Base-by-base conservation (phyloP, 164 flowering plant genomes). In the Brasenia schreberi region DNA sequence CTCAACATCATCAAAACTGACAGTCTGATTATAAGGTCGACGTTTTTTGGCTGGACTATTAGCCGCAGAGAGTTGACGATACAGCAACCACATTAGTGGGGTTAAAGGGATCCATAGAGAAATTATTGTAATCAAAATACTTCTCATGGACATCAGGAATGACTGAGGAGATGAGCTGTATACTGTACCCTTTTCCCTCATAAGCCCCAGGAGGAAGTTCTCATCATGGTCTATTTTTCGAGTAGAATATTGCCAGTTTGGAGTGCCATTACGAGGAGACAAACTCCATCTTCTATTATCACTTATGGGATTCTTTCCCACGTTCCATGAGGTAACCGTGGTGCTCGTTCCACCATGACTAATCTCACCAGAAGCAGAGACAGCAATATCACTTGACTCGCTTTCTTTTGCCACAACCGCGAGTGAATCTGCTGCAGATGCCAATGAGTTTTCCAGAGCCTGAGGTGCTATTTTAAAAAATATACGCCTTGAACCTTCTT, bases 61-160 rank as follows among this genome's bases (percentile, higher is more conserved):
- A 59, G 85, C 80, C 70, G 86, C 82, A 71, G 91, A 84, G 69
- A 89, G 82, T 76, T 94, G 97, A 19, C 96, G 92, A 70, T 89
- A 85, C 18, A 89, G 84, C 75, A 91, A 82, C 97, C 96, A 94
- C 97, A 94, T 91, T 23, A 94, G 72, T 68, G 97, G 99, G 65
- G 85, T 77, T 62, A 94, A 77, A 18, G 99, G 99, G 72, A 94
- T 84, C 99, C 99, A 89, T 59, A 94, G 65, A 18, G 94, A 73
- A 67, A 94, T 74, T 42, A 88, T 69, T n/a, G 96, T 89, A 49
- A 91, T 75, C 78, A 94, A 66, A 64, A 82, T 74, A 76, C 69
- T 81, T 73, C 94, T 88, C 75, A 88, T 66, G 12, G 90, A 77
- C 77, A 69, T 69, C 7, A 94, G 66, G 43, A 67, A 74, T 10